Conservation (phyloP, 495 filamentous ascomycete species). For the Coniosporium apollinis region DNA sequence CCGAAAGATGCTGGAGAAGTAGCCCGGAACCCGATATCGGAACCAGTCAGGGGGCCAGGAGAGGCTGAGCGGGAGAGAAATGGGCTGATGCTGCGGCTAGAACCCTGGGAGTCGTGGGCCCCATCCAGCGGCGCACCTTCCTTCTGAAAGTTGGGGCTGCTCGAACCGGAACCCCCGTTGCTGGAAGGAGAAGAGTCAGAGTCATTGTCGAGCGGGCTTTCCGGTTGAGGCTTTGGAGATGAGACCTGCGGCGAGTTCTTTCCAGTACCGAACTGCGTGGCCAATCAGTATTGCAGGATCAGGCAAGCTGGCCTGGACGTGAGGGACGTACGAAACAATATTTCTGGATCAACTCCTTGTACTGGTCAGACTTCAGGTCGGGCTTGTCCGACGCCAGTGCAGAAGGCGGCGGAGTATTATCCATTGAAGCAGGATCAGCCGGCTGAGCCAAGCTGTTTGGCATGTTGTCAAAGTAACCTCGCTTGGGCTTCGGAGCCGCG, state of each 20-base stretch:
- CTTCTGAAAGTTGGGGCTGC: constrained; percentile 11
- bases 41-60: constrained; percentile 18
- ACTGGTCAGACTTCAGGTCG: constrained; percentile 62
- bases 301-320: constrained; percentile 9
- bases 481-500: constrained; percentile 3
- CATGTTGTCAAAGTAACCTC: constrained; percentile 15
- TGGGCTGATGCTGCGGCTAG: constrained; percentile 8
- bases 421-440: constrained; percentile 7
- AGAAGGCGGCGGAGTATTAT: constrained; percentile 25
- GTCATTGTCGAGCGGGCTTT: background rate
- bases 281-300: constrained; percentile 15
- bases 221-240: constrained; percentile 1
- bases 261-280: constrained; percentile 20
- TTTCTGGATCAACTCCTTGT: constrained; percentile 88
- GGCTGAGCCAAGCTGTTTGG: constrained; percentile 9
- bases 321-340: constrained; percentile 96
- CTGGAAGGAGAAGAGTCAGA: constrained; percentile 6
- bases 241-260: constrained; percentile 12
- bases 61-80: constrained; percentile 20
- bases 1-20: constrained; percentile 19
- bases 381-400: constrained; percentile 42
- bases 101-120: constrained; percentile 10
- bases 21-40: constrained; percentile 12
- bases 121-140: constrained; percentile 12
- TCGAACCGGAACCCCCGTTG: constrained; percentile 13